Conservation (phyloP, 2,329 filamentous ascomycete genomes). For the Graphiopsis chlorocephala region DNA sequence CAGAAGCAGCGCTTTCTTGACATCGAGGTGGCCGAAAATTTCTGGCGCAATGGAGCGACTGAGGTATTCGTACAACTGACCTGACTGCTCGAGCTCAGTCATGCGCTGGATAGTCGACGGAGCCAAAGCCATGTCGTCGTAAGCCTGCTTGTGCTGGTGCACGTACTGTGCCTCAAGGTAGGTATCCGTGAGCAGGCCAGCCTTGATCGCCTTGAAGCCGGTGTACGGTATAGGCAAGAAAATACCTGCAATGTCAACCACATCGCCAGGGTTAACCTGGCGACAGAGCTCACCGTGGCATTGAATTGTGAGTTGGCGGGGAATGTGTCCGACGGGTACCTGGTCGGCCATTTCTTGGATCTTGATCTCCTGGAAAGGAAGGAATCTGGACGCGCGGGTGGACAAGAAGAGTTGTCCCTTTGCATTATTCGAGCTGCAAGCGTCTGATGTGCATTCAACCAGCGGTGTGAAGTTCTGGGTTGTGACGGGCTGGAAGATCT, state of each 20-base stretch:
- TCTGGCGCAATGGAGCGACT: conserved; percentile 96
- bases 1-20: conserved; percentile 95
- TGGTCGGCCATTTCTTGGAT: conserved; percentile 99
- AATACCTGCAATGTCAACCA: conserved; percentile 90
- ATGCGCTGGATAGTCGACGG: conserved; percentile 77
- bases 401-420: conserved; percentile 93
- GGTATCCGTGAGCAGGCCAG: conserved; percentile 93
- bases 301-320: conserved; percentile 81
- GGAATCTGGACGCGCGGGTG: conserved; percentile 92
- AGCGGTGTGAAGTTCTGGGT: conserved; percentile 89
- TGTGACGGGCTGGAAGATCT: conserved; percentile 94
- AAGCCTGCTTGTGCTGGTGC: conserved; percentile 95
- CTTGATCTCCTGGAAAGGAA: conserved; percentile 97
- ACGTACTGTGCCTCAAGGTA: conserved; percentile 94
- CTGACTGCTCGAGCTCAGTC: conserved; percentile 77
- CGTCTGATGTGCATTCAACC: conserved; percentile 80
- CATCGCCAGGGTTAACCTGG: conserved; percentile 87
- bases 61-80: conserved; percentile 92
- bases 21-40: conserved; percentile 93
- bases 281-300: conserved; percentile 85
- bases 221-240: conserved; percentile 97
- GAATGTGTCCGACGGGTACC: conserved; percentile 96
- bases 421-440: conserved; percentile 84
- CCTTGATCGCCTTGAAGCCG: conserved; percentile 96
- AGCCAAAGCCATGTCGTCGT: conserved; percentile 86